phyloP scores from a whole-genome alignment of 2,329 filamentous ascomycete genomes.

The Epicoccum sorghinum region DNA sequence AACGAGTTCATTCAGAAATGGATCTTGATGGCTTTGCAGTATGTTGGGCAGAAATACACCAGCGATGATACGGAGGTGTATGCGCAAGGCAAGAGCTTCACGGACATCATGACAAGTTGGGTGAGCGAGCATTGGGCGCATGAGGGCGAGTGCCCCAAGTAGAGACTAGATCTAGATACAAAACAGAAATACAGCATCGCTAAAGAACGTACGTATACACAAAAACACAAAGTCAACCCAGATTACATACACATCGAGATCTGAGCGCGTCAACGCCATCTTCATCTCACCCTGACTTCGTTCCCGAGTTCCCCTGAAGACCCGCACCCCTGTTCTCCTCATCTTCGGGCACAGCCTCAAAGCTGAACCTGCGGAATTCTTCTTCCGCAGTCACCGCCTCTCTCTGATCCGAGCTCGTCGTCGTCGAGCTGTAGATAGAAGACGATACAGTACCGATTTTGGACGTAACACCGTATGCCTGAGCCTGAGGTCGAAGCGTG shows the following conservation, averaged over 20 bases:
- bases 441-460: constrained; percentile 7
- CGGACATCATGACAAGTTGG: constrained; percentile 65
- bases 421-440: constrained; percentile 15
- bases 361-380: constrained; percentile 30
- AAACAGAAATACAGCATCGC: neutral
- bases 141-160: constrained; percentile 27
- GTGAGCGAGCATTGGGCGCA: constrained; percentile 60
- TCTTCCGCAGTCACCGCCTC: constrained; percentile 21
- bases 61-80: constrained; percentile 59
- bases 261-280: neutral
- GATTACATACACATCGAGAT: too few relatives aligned
- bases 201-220: neutral
- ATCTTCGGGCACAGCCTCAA: constrained; percentile 17
- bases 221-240: neutral
- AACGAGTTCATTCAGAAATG: constrained; percentile 89
- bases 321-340: neutral
- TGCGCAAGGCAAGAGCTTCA: constrained; percentile 61
- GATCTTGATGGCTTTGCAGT: constrained; percentile 75
- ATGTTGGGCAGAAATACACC: constrained; percentile 58
- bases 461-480: neutral
- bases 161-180: too few relatives aligned
- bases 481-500: neutral
- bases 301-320: too few relatives aligned
- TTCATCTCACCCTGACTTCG: neutral
- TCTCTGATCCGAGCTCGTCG: constrained; percentile 19